phyloP scores from a whole-genome alignment of 2,329 filamentous ascomycete species.

The Zopfia rhizophila region DNA sequence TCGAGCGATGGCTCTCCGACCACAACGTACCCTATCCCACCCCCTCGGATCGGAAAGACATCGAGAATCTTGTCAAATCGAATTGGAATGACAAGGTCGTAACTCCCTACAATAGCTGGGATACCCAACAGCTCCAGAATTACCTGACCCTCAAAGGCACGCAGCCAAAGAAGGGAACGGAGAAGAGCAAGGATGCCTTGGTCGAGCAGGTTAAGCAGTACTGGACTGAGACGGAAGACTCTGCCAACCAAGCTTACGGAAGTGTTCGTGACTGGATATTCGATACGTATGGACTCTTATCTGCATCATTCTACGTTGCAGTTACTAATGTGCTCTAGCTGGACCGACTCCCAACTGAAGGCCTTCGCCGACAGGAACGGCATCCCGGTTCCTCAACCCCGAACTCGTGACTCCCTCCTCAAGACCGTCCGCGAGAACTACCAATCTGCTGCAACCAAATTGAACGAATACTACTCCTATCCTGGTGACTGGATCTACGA shows the following conservation, averaged over 20 bases:
- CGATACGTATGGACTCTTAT: conserved; percentile 68
- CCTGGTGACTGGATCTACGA: conserved; percentile 95
- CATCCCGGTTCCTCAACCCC: conserved; percentile 88
- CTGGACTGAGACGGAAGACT: conserved; percentile 84
- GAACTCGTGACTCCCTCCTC: conserved; percentile 83
- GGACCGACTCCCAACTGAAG: conserved; percentile 94
- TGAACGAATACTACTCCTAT: conserved; percentile 82
- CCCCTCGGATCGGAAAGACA: conserved; percentile 89
- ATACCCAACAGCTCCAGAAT: conserved; percentile 71
- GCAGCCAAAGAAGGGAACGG: conserved; percentile 73
- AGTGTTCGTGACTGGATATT: conserved; percentile 91
- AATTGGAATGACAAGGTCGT: conserved; percentile 87
- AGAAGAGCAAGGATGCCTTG: conserved; percentile 75
- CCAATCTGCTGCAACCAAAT: conserved; percentile 77
- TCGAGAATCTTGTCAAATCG: conserved; percentile 88
- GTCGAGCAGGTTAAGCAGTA: conserved; percentile 74
- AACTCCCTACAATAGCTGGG: conserved; percentile 81
- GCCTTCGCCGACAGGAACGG: conserved; percentile 88
- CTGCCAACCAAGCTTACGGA: conserved; percentile 75
- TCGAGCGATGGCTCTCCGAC: conserved; percentile 96
- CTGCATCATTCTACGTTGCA: neutral
- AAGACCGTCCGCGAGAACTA: conserved; percentile 83
- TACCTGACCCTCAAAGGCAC: conserved; percentile 79
- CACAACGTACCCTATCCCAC: conserved; percentile 91
- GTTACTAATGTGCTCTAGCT: conserved; percentile 66